Base-by-base conservation (phyloP, 73 alveolate species). In the Stentor roeselii region DNA sequence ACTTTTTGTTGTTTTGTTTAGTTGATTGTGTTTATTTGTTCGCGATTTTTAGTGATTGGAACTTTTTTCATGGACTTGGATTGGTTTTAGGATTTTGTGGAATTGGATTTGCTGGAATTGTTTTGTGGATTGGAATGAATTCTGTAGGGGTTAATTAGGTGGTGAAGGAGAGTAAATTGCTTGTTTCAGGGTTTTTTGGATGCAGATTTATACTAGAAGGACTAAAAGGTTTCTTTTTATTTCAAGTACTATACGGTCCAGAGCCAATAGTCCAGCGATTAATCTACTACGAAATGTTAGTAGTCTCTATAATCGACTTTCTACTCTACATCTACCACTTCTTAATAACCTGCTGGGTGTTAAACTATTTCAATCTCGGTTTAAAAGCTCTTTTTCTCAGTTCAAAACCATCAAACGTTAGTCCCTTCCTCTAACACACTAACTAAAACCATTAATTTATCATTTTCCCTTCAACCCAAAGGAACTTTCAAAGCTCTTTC, bases 111-210 rank as follows among this genome's bases (percentile, higher is more conserved):
- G 14, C 34, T 15, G 37, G 21, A 27, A 21, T 2, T 2, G 11
- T 21, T n/a, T 67, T 40, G 0, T 27, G 21, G 11, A 21, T 67
- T 27, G 80, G 80, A 67, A 21, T 30, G 21, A 27, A 11, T 67
- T 21, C 41, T n/a, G 80, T 67, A 67, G 34, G 34, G 37, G 80
- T 34, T 67, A 67, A 27, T 1, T 67, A 67, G 80, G 80, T 67
- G 37, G 34, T 21, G 2, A 34, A 34, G 37, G 80, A 67, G 34
- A 67, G 34, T 11, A 21, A 21, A 11, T 11, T 50, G 6, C 67
- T 50, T 50, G 21, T 50, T 6, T 11, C 21, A 11, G 21, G 6
- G 6, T 50, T 11, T 50, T 50, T 50, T 6, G 21, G 6, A 50
- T 11, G 6, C 21, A 11, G 6, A 50, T 21, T 21, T 50, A 11